Evolutionary conservation across 768 basidiomycete genomes (phyloP), one percentile per base, ranked within the genome.

Genomic region (Pluteus cervinus): DNA sequence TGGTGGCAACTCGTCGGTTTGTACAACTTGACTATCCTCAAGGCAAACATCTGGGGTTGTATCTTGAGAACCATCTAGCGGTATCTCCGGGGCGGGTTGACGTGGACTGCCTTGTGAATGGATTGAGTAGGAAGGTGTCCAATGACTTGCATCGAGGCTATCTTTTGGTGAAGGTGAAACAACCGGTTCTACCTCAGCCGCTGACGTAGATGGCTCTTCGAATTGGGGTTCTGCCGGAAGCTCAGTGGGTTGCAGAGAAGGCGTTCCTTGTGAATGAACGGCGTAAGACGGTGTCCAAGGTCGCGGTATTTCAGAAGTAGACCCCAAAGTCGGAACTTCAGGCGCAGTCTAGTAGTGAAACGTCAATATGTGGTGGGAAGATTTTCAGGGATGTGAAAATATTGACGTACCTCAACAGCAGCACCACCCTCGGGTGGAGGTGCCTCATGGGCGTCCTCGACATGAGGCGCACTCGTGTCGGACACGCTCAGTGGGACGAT

Each of bases 261-360:
- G 54, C 33, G 54, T 62, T 16, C 66, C 66, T 43, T 69, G 67
- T 14, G 52, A 56, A 22, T 65, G 62, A 1, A 65, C 63, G 7
- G 66, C 65, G 40, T 68, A 66, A 18, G 66, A 66, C 21, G 63
- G 59, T 14, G 61, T 64, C 65, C 65, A 67, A 4, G 63, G 60
- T 3, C 60, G n/a, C n/a, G n/a, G n/a, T n/a, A n/a, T n/a, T n/a
- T n/a, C n/a, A n/a, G n/a, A n/a, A n/a, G n/a, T n/a, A n/a, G n/a
- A n/a, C n/a, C n/a, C n/a, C n/a, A n/a, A n/a, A n/a, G n/a, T n/a
- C n/a, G n/a, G n/a, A n/a, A n/a, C n/a, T n/a, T n/a, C n/a, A n/a
- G n/a, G n/a, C n/a, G n/a, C n/a, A n/a, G n/a, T n/a, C n/a, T n/a
- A n/a, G n/a, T n/a, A n/a, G n/a, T n/a, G n/a, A n/a, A n/a, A n/a